Percentiles rank a stretch among this genome's conserved stretches.
These are phyloP conservation scores for Xylaria arbuscula DNA, from an alignment of 2,329 filamentous ascomycete genomes.

Conservation along the genomic window DNA sequence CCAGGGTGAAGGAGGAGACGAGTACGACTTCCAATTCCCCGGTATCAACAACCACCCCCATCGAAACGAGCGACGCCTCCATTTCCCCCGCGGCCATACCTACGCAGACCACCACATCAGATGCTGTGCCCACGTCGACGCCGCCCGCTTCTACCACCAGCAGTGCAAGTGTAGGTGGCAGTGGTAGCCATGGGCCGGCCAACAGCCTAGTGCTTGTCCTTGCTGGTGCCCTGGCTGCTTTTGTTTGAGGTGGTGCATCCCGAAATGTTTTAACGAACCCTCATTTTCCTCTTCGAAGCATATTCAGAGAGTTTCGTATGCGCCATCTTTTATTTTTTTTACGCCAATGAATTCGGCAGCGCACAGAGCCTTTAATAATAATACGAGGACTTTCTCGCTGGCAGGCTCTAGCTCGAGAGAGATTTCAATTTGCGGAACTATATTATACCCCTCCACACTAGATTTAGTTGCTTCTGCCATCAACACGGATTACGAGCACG, in stretches of 20 bases:
- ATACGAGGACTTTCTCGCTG: background rate
- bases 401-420: background rate
- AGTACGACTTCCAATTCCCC: background rate
- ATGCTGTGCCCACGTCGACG: conserved; percentile 11
- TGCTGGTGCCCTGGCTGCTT: conserved; percentile 31
- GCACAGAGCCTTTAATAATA: background rate
- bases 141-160: conserved; percentile 17
- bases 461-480: background rate
- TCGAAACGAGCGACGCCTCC: conserved; percentile 8
- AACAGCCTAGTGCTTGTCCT: conserved; percentile 28
- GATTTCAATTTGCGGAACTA: background rate
- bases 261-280: background rate
- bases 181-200: conserved; percentile 15
- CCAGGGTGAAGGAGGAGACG: conserved; percentile 11
- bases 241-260: conserved; percentile 13
- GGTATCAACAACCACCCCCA: conserved; percentile 12
- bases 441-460: conserved; percentile 1
- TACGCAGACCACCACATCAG: conserved; percentile 13
- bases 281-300: background rate
- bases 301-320: background rate
- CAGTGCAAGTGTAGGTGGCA: conserved; percentile 16
- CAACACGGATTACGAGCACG: background rate
- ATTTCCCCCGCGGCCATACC: conserved; percentile 7
- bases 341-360: conserved; percentile 4
- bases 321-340: background rate